Evolutionary conservation across 2,329 filamentous ascomycete species (phyloP), one percentile per base, ranked within the genome.

Genomic region (Cytospora mali): DNA sequence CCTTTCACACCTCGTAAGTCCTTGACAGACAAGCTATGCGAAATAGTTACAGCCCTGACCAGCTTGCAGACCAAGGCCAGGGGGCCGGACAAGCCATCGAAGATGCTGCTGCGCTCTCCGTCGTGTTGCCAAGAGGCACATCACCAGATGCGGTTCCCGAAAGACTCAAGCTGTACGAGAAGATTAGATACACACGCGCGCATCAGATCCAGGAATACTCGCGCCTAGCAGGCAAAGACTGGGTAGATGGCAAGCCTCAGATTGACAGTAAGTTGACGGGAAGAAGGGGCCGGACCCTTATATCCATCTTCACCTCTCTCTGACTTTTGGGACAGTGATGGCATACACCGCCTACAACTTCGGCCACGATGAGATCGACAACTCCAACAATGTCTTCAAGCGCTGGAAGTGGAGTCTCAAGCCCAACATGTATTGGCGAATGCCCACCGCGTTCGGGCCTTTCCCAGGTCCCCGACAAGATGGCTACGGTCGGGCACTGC

Each of bases 81-180:
- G 88, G 87, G 2, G 88, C 81, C 10, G 86, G 75, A 0, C 77
- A 84, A 62, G 88, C 88, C 0, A 89, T 91, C 50, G 88, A 91
- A 70, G 88, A 91, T 65, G 87, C 82, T 0, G 83, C 82, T 0
- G 80, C 86, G 0, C 70, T 91, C 0, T 80, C 79, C 0, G 80
- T 82, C 1, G 76, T 91, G 7, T 75, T 91, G 0, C 80, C 81
- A 0, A 66, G 67, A 0, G 81, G 79, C 0, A 81, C 81, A 0
- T 61, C 69, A 0, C 65, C 70, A 0, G 71, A 75, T 0, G 81
- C 86, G 0, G 74, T 90, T 0, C 74, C 81, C 0, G 80, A 83
- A 9, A 79, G 87, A 0, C 74, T 91, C 9, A 76, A 77, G 58
- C 74, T 90, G 0, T 89, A 89, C 68, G 76, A 89, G 63, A 75